These are phyloP conservation scores for Lithocarpus polystachyus DNA, from an alignment of 306 rosid species.

Conservation along the genomic window DNA sequence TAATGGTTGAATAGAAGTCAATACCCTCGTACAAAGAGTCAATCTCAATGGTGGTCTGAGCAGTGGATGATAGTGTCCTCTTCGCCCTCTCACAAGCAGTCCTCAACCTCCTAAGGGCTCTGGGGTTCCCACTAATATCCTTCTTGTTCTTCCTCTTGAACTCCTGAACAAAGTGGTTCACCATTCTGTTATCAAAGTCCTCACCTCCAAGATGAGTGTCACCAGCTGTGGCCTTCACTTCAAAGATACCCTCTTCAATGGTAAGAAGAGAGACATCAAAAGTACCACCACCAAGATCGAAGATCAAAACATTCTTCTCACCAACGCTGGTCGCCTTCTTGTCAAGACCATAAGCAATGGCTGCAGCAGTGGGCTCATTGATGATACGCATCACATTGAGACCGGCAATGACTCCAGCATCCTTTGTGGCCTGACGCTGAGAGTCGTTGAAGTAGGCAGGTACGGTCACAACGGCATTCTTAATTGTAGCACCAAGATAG, in stretches of 20 bases:
- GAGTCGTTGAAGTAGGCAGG: conserved; percentile 82
- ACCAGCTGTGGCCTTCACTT: conserved; percentile 75
- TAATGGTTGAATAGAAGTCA: conserved; percentile 63
- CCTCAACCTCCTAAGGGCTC: conserved; percentile 73
- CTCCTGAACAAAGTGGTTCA: conserved; percentile 77
- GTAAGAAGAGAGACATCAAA: conserved; percentile 74
- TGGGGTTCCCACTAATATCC: conserved; percentile 65
- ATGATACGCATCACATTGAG: conserved; percentile 62
- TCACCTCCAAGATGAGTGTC: conserved; percentile 91
- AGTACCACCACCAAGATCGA: conserved; percentile 61
- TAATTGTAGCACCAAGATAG: conserved; percentile 53
- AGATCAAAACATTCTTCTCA: conserved; percentile 62
- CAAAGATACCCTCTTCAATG: conserved; percentile 71
- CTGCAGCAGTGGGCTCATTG: conserved; percentile 76
- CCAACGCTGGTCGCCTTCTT: conserved; percentile 57
- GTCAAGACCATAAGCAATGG: conserved; percentile 70
- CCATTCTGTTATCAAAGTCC: conserved; percentile 73
- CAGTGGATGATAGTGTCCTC: conserved; percentile 76
- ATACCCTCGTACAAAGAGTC: conserved; percentile 73
- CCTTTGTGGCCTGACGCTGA: conserved; percentile 74
- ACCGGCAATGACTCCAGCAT: conserved; percentile 68
- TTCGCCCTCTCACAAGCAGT: conserved; percentile 76
- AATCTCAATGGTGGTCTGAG: conserved; percentile 72
- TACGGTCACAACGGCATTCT: conserved; percentile 80
- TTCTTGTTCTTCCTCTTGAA: conserved; percentile 74